These are phyloP conservation scores for Cryptococcus sp. DNA, from an alignment of 1,284 basidiomycete species.

Conservation along the genomic window DNA sequence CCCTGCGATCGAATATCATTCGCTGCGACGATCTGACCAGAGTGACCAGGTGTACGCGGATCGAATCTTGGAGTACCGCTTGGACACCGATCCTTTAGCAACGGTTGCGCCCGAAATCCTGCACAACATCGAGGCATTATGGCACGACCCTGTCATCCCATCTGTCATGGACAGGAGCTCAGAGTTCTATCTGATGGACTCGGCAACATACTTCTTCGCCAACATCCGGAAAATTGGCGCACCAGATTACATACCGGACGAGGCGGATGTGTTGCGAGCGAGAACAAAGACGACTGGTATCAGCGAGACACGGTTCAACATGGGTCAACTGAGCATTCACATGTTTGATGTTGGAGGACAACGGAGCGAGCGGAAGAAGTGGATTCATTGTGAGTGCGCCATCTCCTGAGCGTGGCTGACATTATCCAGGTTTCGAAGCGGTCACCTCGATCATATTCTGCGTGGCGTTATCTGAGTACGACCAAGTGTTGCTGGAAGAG, in stretches of 20 bases:
- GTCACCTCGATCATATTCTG: conserved; percentile 96
- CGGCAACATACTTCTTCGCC: conserved; percentile 87
- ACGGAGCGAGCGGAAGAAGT: conserved; percentile 90
- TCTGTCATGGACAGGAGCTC: conserved; percentile 81
- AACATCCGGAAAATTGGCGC: conserved; percentile 79
- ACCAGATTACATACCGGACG: conserved; percentile 79
- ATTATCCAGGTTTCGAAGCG: conserved; percentile 68
- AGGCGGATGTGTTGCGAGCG: conserved; percentile 85
- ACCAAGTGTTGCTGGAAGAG: conserved; percentile 82
- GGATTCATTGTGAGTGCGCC: conserved; percentile 74
- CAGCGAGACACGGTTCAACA: conserved; percentile 73
- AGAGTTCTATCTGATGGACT: conserved; percentile 97
- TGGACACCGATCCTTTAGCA: conserved; percentile 53
- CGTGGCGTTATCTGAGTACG: conserved; percentile 90
- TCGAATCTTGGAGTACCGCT: conserved; percentile 56
- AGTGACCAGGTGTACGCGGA: conserved; percentile 54
- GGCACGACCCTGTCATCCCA: conserved; percentile 88
- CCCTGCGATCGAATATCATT: too few relatives aligned
- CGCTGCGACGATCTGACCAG: not conserved
- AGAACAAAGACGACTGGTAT: conserved; percentile 92
- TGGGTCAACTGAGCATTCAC: conserved; percentile 59
- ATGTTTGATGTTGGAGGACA: conserved; percentile 96
- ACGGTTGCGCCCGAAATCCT: conserved; percentile 62
- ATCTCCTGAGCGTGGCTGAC: not conserved
- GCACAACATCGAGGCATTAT: conserved; percentile 75